Base-by-base conservation (phyloP, 1,284 basidiomycete species). In the Acaromyces ingoldii region DNA sequence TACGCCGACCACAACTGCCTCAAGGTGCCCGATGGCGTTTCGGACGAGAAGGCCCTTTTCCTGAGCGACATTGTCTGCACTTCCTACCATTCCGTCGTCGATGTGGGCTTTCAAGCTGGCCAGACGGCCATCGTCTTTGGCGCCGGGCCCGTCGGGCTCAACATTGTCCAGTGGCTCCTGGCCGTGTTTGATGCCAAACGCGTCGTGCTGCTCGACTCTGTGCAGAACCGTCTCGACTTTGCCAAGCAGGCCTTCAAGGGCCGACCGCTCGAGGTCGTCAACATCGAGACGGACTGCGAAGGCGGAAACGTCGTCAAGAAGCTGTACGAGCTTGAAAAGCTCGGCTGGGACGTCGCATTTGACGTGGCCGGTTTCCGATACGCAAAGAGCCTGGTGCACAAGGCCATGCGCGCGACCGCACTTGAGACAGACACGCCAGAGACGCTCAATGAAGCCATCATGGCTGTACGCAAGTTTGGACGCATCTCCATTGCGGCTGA, bases 351-450 rank as follows among this genome's bases (percentile, higher is more conserved):
- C 24, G 57, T 62, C 4, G 51, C 53, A 1, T 62, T 66, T 37
- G 64, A 66, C 43, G 55, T 55, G 1, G 60, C 64, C n/a, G 64
- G 64, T 7, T 62, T 56, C 53, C 57, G 62, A 17, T 64, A 64
- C 57, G 56, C 70, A 25, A 67, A 70, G 59, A 56, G 59, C 3
- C 56, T 63, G 46, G 25, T 79, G 4, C 86, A 87, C 78, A 85
- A 84, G 68, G 78, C 84, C 33, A 83, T 87, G 76, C 85, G 85
- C 75, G 70, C 82, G 10, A 76, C 87, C 34, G 83, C 85, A 80
- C 79, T 88, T 31, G 86, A 89, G 77, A 89, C 85, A 0, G 87
- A 89, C 65, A 82, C 83, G 0, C 79, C 82, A 2, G 87, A 89
- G 73, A 86, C 81, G 4, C 77, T 84, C 55, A 88, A 76, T 63